Evolutionary conservation across 352 stramenopile species (phyloP), one percentile per base, ranked within the genome.

Genomic region (Sclerospora graminicola): DNA sequence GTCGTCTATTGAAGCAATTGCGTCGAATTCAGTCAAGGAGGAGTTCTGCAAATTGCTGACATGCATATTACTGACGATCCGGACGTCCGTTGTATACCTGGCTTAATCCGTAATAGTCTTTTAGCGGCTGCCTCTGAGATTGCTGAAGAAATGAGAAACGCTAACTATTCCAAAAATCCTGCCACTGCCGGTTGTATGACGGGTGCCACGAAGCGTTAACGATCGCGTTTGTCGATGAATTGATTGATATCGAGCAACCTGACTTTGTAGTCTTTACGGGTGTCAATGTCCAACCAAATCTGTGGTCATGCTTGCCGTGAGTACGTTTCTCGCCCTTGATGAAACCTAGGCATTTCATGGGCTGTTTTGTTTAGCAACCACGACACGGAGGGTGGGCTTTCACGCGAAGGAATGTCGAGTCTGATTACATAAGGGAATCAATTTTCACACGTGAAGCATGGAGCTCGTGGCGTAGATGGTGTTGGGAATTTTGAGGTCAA

Each of bases 31-130:
- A 15, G 46, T 20, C 33, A 43, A 63, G 14, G 36, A 50, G 9
- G 75, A 59, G 63, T 88, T 26, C 50, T 88, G 10, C 75, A 88
- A 57, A 51, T 88, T 34, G 69, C 75, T 0, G 75, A 88, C 48
- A 55, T 84, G 33, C 75, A 88, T 37, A 64, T 69, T 36, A 70
- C 69, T 0, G 75, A 71, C 14, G 36, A 62, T 61, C 47, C 55
- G 21, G 33, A 54, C 47, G 43, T 60, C 15, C 8, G 11, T 3
- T 87, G 74, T 35, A 51, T 42, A 0, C 63, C 75, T 1, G 24
- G 24, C 21, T 33, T 37, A 6, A 48, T 58, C 19, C 57, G 51
- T 11, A 29, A 49, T 3, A 66, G 38, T n/a, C 15, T 66, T 19
- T 51, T 66, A 24, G 57, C 48, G 15, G 37, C 57, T 0, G 57